These are phyloP conservation scores for Dendrobium officinale DNA, from an alignment of 106 monocot species.

Conservation along the genomic window DNA sequence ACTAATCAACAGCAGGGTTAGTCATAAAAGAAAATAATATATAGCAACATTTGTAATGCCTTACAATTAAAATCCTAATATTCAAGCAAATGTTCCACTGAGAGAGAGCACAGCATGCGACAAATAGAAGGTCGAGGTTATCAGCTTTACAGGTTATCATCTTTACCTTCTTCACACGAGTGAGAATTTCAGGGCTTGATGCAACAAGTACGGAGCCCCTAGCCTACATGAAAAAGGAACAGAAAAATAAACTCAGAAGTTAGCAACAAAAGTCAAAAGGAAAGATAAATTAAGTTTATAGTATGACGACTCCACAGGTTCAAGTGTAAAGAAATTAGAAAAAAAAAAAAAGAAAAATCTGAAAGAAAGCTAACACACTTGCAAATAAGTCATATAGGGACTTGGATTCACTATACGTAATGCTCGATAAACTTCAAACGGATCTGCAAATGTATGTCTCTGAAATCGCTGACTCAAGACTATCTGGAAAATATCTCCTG, in stretches of 20 bases:
- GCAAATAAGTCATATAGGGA: constrained; percentile 92
- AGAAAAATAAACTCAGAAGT: not conserved
- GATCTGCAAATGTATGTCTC: constrained; percentile 82
- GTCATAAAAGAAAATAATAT: not conserved
- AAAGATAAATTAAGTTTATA: not conserved
- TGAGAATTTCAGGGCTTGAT: constrained; percentile 97
- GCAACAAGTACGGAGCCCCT: constrained; percentile 89
- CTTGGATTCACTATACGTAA: constrained; percentile 95
- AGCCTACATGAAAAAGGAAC: constrained; percentile 31
- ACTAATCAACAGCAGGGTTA: not conserved
- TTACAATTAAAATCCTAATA: not conserved
- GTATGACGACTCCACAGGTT: not conserved
- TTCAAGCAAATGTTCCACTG: not conserved
- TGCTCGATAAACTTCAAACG: constrained; percentile 95
- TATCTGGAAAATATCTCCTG: constrained; percentile 97
- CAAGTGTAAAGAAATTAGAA: not conserved
- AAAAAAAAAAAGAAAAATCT: constrained; percentile 6
- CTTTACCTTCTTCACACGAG: constrained; percentile 61
- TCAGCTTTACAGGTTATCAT: constrained; percentile 20
- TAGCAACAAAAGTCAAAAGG: not conserved
- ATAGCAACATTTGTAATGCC: not conserved
- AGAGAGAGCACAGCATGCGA: not conserved
- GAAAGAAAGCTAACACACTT: constrained; percentile 27
- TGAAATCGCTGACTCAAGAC: constrained; percentile 98
- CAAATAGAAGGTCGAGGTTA: not conserved